These are phyloP conservation scores for Talinum fruticosum DNA, from an alignment of 148 eudicot species.

Conservation along the genomic window DNA sequence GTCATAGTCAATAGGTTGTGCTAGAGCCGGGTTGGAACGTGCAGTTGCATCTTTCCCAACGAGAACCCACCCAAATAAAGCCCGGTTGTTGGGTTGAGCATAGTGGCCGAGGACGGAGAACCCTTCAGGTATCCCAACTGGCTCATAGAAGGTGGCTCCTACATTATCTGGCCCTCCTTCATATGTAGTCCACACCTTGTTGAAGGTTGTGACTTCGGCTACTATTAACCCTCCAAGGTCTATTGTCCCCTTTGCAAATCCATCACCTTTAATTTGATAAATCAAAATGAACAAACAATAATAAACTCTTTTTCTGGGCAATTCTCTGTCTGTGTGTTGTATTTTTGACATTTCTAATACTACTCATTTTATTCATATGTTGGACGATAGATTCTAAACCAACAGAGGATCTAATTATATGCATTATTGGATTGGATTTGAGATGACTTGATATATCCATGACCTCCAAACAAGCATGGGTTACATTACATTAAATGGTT, in stretches of 20 bases:
- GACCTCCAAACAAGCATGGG: too few relatives aligned
- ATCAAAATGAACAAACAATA: not conserved
- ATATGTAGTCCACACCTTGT: conserved; percentile 37
- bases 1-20: conserved; percentile 34
- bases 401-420: too few relatives aligned
- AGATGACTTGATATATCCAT: too few relatives aligned
- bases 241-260: conserved; percentile 37
- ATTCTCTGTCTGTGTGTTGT: too few relatives aligned
- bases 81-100: conserved; percentile 38
- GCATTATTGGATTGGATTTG: too few relatives aligned
- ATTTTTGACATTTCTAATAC: too few relatives aligned
- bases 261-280: conserved; percentile 22
- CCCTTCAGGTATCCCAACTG: conserved; percentile 32
- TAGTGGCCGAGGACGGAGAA: conserved; percentile 30
- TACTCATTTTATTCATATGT: too few relatives aligned
- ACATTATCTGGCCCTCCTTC: conserved; percentile 33
- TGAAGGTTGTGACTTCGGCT: conserved; percentile 28
- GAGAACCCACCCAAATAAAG: conserved; percentile 34
- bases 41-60: conserved; percentile 29
- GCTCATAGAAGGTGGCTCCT: conserved; percentile 41
- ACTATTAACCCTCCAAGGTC: conserved; percentile 39
- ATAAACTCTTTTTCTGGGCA: too few relatives aligned
- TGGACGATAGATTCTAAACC: too few relatives aligned
- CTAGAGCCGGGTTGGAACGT: conserved; percentile 21
- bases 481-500: too few relatives aligned